Conservation (phyloP, 805 yeast species). For the Hanseniaspora meyeri region DNA sequence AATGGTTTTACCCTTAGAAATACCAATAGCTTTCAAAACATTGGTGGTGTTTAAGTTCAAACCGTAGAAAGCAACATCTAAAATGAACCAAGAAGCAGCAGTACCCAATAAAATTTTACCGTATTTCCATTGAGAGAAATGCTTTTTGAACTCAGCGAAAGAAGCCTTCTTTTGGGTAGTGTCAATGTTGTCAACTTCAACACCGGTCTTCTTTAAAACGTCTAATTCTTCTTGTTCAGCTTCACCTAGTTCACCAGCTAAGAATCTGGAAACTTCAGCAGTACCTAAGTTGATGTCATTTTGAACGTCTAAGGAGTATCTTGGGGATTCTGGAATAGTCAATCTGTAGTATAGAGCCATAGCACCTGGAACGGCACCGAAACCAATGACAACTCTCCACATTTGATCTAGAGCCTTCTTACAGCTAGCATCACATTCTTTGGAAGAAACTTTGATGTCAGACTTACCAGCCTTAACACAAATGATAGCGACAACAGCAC, state of each 20-base stretch:
- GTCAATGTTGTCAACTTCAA: conserved; percentile 33
- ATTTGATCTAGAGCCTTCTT: conserved; percentile 72
- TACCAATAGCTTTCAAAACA: conserved; percentile 74
- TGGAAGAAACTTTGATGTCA: conserved; percentile 41
- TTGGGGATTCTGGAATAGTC: conserved; percentile 90
- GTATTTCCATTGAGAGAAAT: conserved; percentile 78
- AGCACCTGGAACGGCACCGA: conserved; percentile 81
- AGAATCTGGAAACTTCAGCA: conserved; percentile 43
- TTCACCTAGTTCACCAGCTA: conserved; percentile 39
- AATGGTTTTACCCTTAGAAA: conserved; percentile 57
- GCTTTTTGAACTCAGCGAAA: conserved; percentile 52
- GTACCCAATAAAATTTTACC: conserved; percentile 76
- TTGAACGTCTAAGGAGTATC: conserved; percentile 70
- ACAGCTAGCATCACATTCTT: conserved; percentile 57
- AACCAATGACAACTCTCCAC: conserved; percentile 87
- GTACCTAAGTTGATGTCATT: conserved; percentile 45
- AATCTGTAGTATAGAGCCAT: conserved; percentile 80
- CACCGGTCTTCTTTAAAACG: conserved; percentile 38
- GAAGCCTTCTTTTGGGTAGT: conserved; percentile 68
- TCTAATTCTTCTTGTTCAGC: conserved; percentile 37
- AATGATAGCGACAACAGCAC: conserved; percentile 71
- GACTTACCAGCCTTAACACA: conserved; percentile 67
- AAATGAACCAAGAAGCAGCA: conserved; percentile 81
- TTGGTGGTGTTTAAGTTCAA: conserved; percentile 69
- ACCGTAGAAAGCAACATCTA: conserved; percentile 87